Percentiles rank a stretch among this genome's conserved stretches.
Evolutionary conservation across 1,139 yeast genomes (phyloP).

Genomic region (Geotrichum candidum): DNA sequence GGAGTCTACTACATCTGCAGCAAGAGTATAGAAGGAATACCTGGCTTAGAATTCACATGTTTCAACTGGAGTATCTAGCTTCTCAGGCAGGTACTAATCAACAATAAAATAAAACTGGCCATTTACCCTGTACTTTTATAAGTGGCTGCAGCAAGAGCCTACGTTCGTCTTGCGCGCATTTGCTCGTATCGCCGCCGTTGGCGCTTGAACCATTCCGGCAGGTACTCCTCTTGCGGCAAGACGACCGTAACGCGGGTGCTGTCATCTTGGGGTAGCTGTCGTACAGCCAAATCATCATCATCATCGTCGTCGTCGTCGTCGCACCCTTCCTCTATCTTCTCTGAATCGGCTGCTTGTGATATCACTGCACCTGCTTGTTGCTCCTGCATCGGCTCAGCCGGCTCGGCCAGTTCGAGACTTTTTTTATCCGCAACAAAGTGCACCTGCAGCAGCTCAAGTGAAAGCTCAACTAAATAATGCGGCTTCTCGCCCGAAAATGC

Average conservation of each 20-base stretch:
- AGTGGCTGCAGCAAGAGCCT: conserved; percentile 31
- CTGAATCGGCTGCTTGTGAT: conserved; percentile 10
- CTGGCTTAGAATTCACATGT: too few relatives aligned
- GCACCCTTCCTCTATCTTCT: conserved; percentile 3
- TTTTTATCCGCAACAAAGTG: conserved; percentile 14
- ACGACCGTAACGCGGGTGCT: conserved; percentile 32
- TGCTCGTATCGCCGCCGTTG: conserved; percentile 46
- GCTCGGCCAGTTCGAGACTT: conserved; percentile 14
- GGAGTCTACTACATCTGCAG: too few relatives aligned
- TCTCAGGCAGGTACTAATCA: too few relatives aligned
- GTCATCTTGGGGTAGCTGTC: conserved; percentile 22
- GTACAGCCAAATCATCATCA: conserved; percentile 26
- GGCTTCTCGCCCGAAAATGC: conserved; percentile 67
- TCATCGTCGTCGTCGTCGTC: conserved; percentile 29
- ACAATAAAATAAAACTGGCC: background rate
- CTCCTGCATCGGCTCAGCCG: conserved; percentile 13
- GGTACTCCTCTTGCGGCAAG: conserved; percentile 52
- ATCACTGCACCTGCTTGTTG: conserved; percentile 12
- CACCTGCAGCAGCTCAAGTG: conserved; percentile 59
- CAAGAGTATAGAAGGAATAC: too few relatives aligned
- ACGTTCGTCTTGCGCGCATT: background rate
- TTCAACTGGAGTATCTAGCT: too few relatives aligned
- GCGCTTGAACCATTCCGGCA: conserved; percentile 63
- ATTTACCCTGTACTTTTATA: conserved; percentile 40
- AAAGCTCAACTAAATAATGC: conserved; percentile 76